Evolutionary conservation across 1,284 basidiomycete species (phyloP).

Genomic region (Trichosporon faecale): DNA sequence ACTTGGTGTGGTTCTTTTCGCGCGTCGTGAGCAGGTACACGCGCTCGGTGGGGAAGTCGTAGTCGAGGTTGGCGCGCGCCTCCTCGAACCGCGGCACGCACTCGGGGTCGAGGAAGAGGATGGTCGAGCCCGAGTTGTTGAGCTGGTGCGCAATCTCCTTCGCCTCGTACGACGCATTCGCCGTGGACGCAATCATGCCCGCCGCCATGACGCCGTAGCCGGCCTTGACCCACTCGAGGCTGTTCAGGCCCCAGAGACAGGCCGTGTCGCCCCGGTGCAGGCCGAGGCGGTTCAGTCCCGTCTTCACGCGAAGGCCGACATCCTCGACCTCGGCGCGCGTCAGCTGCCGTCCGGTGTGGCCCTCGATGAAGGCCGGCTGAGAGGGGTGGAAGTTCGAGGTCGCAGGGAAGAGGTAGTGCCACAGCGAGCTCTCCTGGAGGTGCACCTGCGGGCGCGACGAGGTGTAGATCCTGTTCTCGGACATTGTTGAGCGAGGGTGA

Average conservation of each 20-base stretch:
- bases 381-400: conserved; percentile 18
- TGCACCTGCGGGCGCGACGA: conserved; percentile 28
- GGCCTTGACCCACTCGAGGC: conserved; percentile 58
- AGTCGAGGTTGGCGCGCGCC: conserved; percentile 24
- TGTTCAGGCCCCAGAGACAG: conserved; percentile 56
- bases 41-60: conserved; percentile 6
- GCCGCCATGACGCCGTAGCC: conserved; percentile 57
- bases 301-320: conserved; percentile 59
- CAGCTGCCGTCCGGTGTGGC: conserved; percentile 59
- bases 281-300: conserved; percentile 54
- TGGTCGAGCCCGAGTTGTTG: conserved; percentile 57
- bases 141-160: conserved; percentile 49
- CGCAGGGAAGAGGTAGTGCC: conserved; percentile 11
- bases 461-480: conserved; percentile 29
- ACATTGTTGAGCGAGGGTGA: not conserved
- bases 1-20: conserved; percentile 11
- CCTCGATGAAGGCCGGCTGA: conserved; percentile 65
- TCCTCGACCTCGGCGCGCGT: conserved; percentile 60
- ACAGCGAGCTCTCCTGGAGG: conserved; percentile 31
- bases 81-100: conserved; percentile 51
- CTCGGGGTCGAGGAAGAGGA: conserved; percentile 60
- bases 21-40: conserved; percentile 15
- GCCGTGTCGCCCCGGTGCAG: conserved; percentile 39
- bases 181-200: conserved; percentile 38
- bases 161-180: conserved; percentile 36